phyloP scores from a whole-genome alignment of 2,329 filamentous ascomycete species.

The Sordariomycetes sp. region DNA sequence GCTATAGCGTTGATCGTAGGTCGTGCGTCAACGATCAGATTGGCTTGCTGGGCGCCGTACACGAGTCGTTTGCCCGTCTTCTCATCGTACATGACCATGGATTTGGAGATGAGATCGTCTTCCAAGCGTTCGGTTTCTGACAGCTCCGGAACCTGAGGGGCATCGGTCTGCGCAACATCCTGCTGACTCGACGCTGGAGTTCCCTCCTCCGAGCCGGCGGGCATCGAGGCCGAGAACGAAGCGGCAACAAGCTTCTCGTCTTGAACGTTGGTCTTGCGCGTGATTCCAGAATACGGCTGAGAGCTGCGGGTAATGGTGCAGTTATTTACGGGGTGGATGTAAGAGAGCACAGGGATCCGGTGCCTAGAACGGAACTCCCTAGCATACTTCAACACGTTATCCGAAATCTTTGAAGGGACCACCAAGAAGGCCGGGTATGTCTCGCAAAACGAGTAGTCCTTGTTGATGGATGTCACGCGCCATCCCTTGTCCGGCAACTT shows the following conservation, averaged over 20 bases:
- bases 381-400: constrained; percentile 92
- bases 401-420: constrained; percentile 85
- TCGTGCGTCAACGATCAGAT: constrained; percentile 91
- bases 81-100: constrained; percentile 37
- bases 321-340: constrained; percentile 94
- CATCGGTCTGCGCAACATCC: constrained; percentile 29
- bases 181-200: constrained; percentile 36
- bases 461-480: constrained; percentile 85
- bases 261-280: constrained; percentile 83
- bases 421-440: constrained; percentile 83
- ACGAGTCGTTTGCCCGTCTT: constrained; percentile 56
- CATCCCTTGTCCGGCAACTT: constrained; percentile 73
- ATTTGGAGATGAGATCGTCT: constrained; percentile 50
- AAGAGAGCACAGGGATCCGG: constrained; percentile 82
- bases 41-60: constrained; percentile 88
- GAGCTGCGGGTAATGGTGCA: constrained; percentile 94
- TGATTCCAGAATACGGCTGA: constrained; percentile 80
- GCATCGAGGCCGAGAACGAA: constrained; percentile 56
- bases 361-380: constrained; percentile 80
- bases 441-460: constrained; percentile 81
- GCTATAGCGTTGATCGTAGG: constrained; percentile 90
- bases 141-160: constrained; percentile 30
- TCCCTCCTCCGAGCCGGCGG: constrained; percentile 20
- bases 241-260: constrained; percentile 90
- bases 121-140: constrained; percentile 58